These are phyloP conservation scores for Penicillium sp. DNA, from an alignment of 2,329 filamentous ascomycete genomes.

Conservation along the genomic window DNA sequence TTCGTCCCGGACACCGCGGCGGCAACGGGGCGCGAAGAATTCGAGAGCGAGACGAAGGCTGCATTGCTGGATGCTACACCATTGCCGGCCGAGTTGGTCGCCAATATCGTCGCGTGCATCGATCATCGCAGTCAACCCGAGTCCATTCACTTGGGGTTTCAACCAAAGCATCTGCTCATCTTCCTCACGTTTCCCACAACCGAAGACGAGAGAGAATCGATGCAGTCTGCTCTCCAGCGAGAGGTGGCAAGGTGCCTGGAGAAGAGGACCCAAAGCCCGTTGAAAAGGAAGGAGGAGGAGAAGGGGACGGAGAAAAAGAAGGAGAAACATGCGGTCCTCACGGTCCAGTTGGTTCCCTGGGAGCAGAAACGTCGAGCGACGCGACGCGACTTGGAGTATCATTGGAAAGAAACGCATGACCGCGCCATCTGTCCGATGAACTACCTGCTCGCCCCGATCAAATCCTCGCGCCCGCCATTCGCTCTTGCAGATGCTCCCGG, in stretches of 20 bases:
- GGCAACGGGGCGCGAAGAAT: constrained; percentile 1
- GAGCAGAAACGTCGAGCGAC: not conserved
- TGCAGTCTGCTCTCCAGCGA: not conserved
- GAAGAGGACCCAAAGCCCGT: not conserved
- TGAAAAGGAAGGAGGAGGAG: not conserved
- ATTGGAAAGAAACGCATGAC: not conserved
- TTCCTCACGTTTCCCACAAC: constrained; percentile 2
- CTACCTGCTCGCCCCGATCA: not conserved
- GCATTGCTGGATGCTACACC: not conserved
- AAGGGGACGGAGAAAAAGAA: not conserved
- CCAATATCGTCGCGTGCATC: not conserved
- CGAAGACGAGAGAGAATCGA: not conserved
- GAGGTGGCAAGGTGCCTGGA: not conserved
- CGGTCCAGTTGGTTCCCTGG: constrained; percentile 5
- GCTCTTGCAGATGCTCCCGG: not conserved
- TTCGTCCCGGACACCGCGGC: constrained; percentile 1
- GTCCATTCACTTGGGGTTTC: not conserved
- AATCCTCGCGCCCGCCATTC: not conserved
- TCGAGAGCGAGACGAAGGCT: not conserved
- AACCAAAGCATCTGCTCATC: not conserved
- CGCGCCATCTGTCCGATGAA: not conserved
- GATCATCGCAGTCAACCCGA: not conserved
- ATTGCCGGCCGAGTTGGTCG: constrained; percentile 3
- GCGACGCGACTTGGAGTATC: not conserved
- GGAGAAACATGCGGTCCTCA: not conserved